phyloP scores from a whole-genome alignment of 331 rosid genomes.

The Arachis monticola region DNA sequence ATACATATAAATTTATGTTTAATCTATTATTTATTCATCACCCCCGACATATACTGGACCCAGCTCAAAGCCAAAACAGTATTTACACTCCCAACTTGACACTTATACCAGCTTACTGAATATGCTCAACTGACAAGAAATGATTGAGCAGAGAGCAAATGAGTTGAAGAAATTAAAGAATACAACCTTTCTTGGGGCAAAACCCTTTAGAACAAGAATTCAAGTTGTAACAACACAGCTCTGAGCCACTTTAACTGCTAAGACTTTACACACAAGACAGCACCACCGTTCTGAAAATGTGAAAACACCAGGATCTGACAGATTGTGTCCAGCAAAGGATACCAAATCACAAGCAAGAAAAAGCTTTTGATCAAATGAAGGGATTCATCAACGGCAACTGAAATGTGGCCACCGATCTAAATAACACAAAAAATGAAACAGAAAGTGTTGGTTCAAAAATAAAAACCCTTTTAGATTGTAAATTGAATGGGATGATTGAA shows the following conservation, averaged over 20 bases:
- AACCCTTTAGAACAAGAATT: constrained; percentile 19
- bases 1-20: too few species aligned
- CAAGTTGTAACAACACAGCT: constrained; percentile 15
- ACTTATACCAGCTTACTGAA: background rate
- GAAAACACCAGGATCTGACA: constrained; percentile 31
- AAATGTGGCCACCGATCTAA: constrained; percentile 25
- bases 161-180: background rate
- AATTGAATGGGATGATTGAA: constrained; percentile 9
- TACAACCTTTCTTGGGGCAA: constrained; percentile 6
- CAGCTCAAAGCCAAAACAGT: constrained; percentile 2
- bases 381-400: constrained; percentile 35
- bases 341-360: constrained; percentile 31
- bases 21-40: too few species aligned
- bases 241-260: constrained; percentile 39
- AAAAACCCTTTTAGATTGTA: constrained; percentile 2
- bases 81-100: background rate
- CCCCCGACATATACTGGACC: too few species aligned
- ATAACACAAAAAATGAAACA: constrained; percentile 26
- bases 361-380: constrained; percentile 29
- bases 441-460: background rate
- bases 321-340: constrained; percentile 31
- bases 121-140: constrained; percentile 2
- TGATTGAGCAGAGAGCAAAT: constrained; percentile 20
- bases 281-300: constrained; percentile 12
- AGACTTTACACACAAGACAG: constrained; percentile 36